phyloP scores from a whole-genome alignment of 2,329 filamentous ascomycete species.

The Iodosphaeria phyllophila region DNA sequence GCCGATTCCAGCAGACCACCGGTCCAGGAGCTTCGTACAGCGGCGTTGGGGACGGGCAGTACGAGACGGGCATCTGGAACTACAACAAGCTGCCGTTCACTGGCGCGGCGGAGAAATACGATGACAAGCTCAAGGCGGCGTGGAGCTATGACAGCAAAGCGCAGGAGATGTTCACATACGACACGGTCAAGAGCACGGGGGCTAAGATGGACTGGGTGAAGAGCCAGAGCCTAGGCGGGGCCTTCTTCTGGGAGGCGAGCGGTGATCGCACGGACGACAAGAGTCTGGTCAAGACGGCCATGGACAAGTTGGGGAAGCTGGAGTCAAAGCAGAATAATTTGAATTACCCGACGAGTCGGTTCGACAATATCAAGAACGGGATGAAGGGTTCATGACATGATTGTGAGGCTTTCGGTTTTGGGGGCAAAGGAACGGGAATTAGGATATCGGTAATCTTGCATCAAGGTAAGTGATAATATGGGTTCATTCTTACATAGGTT shows the following conservation, averaged over 20 bases:
- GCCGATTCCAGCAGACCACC: conserved; percentile 49
- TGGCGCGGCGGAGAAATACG: conserved; percentile 35
- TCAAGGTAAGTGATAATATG: no score
- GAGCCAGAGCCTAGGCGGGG: conserved; percentile 44
- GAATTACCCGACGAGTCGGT: conserved; percentile 34
- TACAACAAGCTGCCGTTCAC: conserved; percentile 51
- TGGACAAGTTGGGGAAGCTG: conserved; percentile 25
- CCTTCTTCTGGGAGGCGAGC: conserved; percentile 72
- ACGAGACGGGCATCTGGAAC: conserved; percentile 47
- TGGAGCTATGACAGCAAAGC: conserved; percentile 47
- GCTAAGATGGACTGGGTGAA: conserved; percentile 48
- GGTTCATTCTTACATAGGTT: no score
- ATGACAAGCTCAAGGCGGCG: conserved; percentile 40
- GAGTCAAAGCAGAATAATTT: conserved; percentile 33
- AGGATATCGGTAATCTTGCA: no score
- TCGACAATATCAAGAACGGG: conserved; percentile 45
- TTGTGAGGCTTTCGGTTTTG: no score
- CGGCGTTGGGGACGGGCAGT: conserved; percentile 41
- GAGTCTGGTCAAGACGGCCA: conserved; percentile 40
- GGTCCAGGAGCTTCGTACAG: conserved; percentile 45
- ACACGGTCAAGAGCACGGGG: conserved; percentile 36
- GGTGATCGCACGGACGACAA: conserved; percentile 33
- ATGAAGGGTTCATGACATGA: no score
- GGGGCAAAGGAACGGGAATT: no score
- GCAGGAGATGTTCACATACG: conserved; percentile 51